Evolutionary conservation across 2,329 filamentous ascomycete species (phyloP).

Genomic region (Claviceps sp.): DNA sequence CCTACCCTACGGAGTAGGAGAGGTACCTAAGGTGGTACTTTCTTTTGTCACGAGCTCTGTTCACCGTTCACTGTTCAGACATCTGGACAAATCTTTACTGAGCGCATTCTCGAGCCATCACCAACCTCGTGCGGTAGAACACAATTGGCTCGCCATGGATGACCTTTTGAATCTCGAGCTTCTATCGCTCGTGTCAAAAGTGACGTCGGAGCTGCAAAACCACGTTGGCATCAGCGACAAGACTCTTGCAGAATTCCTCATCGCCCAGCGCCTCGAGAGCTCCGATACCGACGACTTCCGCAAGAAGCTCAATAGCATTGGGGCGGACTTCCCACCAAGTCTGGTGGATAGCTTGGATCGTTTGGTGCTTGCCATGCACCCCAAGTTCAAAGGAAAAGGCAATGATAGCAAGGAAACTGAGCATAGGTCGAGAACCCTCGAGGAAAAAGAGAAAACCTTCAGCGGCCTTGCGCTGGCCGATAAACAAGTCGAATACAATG

Average conservation of each 20-base stretch:
- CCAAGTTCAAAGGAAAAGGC: constrained; percentile 59
- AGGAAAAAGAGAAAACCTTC: constrained; percentile 78
- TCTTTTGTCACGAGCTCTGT: not conserved
- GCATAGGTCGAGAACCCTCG: constrained; percentile 31
- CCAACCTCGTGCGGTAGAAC: constrained; percentile 6
- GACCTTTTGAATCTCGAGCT: constrained; percentile 85
- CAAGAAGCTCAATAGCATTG: constrained; percentile 58
- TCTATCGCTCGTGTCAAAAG: constrained; percentile 85
- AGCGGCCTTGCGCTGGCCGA: constrained; percentile 81
- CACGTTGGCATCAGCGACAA: constrained; percentile 87
- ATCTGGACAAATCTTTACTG: not conserved
- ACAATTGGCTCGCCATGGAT: constrained; percentile 49
- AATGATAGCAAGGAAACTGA: constrained; percentile 26
- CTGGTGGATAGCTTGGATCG: constrained; percentile 86
- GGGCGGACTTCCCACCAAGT: constrained; percentile 71
- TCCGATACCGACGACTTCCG: constrained; percentile 60
- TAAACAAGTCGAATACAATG: constrained; percentile 33
- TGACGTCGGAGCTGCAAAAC: constrained; percentile 88
- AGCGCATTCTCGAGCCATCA: not conserved
- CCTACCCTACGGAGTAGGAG: not conserved
- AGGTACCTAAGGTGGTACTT: too few species aligned
- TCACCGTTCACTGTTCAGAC: not conserved
- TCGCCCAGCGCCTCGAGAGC: constrained; percentile 74
- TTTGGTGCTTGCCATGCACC: constrained; percentile 78
- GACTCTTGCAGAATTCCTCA: constrained; percentile 91